A percentile compares a stretch with the other conserved stretches of the same genome.
Conservation (phyloP, 495 filamentous ascomycete species). For the Neurospora tetrasperma region DNA sequence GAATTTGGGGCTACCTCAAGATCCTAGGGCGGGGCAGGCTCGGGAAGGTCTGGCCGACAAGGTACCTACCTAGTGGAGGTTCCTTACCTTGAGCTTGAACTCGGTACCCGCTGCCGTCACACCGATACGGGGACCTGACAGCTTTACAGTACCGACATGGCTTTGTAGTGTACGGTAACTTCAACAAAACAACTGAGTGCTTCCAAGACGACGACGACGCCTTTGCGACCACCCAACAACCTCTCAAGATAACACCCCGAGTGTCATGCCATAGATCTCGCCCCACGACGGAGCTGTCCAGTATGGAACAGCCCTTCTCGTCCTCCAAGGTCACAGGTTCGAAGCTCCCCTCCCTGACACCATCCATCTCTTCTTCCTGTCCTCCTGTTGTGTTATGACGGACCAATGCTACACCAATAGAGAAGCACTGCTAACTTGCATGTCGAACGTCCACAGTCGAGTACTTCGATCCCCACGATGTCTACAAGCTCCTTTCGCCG, state of each 20-base stretch:
- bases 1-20: background rate
- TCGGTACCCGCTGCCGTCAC: background rate
- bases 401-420: background rate
- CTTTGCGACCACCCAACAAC: background rate
- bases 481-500: slow-evolving; percentile 71
- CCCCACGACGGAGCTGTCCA: slow-evolving; percentile 23
- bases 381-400: background rate
- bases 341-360: slow-evolving; percentile 1
- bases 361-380: slow-evolving; percentile 3
- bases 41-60: background rate
- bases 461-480: slow-evolving; percentile 82
- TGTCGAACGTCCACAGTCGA: slow-evolving; percentile 31
- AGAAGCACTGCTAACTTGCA: background rate
- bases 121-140: background rate
- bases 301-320: slow-evolving; percentile 52
- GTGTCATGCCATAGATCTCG: slow-evolving; percentile 20
- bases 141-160: background rate
- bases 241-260: background rate
- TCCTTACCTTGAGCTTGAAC: background rate
- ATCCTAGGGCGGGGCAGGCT: background rate
- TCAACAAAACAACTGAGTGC: background rate
- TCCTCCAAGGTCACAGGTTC: slow-evolving; percentile 65
- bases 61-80: background rate
- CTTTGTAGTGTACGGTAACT: background rate
- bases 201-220: background rate